These are phyloP conservation scores for Penicillium sp. DNA, from an alignment of 2,329 filamentous ascomycete genomes.

Conservation along the genomic window DNA sequence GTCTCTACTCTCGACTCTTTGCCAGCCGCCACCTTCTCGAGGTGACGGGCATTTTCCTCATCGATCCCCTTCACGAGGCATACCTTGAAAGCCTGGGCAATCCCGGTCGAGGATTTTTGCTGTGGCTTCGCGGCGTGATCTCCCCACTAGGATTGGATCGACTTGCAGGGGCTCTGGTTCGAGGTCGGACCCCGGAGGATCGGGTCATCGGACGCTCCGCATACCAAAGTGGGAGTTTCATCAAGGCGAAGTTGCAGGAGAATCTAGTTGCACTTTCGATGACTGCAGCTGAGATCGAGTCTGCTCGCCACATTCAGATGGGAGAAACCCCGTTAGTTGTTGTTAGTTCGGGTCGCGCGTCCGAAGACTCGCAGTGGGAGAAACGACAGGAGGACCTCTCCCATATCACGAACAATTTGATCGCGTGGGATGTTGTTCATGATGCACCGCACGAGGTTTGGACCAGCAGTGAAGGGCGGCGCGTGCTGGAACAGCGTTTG, in stretches of 20 bases:
- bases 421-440: conserved; percentile 80
- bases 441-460: conserved; percentile 83
- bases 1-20: conserved; percentile 86
- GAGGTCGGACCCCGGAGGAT: conserved; percentile 71
- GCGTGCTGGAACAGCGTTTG: conserved; percentile 72
- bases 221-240: conserved; percentile 72
- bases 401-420: conserved; percentile 68
- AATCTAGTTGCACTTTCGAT: conserved; percentile 79
- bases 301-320: conserved; percentile 71
- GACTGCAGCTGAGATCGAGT: conserved; percentile 73
- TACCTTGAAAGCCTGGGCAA: conserved; percentile 61
- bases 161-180: conserved; percentile 72
- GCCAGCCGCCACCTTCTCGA: conserved; percentile 71
- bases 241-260: conserved; percentile 90
- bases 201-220: conserved; percentile 75
- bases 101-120: conserved; percentile 67
- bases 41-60: conserved; percentile 71
- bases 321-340: conserved; percentile 70
- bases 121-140: conserved; percentile 81
- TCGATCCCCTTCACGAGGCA: conserved; percentile 87
- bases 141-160: conserved; percentile 82
- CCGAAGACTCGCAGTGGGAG: conserved; percentile 66
- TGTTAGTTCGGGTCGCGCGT: conserved; percentile 72
- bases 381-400: conserved; percentile 79
- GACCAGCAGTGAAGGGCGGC: conserved; percentile 65